Conservation (phyloP, 1,284 basidiomycete genomes). For the Marasmius fiardii region DNA sequence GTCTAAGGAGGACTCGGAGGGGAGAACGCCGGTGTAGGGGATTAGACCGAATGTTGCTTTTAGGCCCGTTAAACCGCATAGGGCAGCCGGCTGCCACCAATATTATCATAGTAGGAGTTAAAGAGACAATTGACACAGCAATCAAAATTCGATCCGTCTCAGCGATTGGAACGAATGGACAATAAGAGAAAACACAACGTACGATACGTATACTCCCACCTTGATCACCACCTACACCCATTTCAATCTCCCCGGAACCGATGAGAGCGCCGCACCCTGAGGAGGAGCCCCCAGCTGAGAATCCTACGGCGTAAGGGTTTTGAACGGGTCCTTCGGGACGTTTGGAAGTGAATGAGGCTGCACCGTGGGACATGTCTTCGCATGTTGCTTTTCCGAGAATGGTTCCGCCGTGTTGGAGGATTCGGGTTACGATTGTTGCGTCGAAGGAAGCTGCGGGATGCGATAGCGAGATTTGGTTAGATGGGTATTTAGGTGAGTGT, state of each 20-base stretch:
- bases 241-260: conserved; percentile 35
- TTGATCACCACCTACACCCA: conserved; percentile 49
- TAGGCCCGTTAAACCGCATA: conserved; percentile 45
- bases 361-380: conserved; percentile 34
- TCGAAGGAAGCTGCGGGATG: conserved; percentile 33
- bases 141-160: too few species aligned
- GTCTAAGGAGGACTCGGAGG: conserved; percentile 3
- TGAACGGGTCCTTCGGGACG: conserved; percentile 39
- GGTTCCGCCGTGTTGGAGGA: conserved; percentile 37
- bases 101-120: too few species aligned
- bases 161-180: background rate
- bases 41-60: conserved; percentile 49
- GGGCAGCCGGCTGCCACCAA: conserved; percentile 31
- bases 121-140: too few species aligned
- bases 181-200: background rate
- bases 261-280: conserved; percentile 45
- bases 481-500: conserved; percentile 6
- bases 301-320: conserved; percentile 41
- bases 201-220: conserved; percentile 41
- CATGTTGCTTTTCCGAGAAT: conserved; percentile 19
- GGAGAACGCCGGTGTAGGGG: conserved; percentile 39
- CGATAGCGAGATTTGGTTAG: too few species aligned
- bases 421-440: conserved; percentile 41
- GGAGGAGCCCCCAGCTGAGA: conserved; percentile 41
- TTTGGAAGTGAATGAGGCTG: conserved; percentile 34